phyloP scores from a whole-genome alignment of 306 rosid species.

The Cucurbita maxima region DNA sequence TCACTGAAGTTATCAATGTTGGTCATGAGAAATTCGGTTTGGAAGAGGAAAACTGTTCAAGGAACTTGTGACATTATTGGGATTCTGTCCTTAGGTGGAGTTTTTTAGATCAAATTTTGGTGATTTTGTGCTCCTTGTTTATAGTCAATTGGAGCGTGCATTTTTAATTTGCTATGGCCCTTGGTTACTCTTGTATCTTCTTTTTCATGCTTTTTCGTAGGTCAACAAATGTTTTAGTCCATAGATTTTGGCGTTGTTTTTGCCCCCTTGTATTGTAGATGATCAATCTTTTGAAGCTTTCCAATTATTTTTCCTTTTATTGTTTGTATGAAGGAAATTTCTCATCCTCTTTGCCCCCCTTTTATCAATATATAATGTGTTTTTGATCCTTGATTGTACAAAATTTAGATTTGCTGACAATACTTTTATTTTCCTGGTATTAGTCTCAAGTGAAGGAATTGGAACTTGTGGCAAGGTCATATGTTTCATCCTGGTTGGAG shows the following conservation, averaged over 20 bases:
- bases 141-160: not conserved
- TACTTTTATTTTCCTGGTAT: not conserved
- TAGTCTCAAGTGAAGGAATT: constrained; percentile 69
- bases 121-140: not conserved
- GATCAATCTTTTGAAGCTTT: not conserved
- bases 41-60: not conserved
- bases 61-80: not conserved
- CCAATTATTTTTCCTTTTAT: not conserved
- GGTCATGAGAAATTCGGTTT: not conserved
- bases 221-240: not conserved
- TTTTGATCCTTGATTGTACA: not conserved
- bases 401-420: not conserved
- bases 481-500: constrained; percentile 64
- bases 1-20: not conserved
- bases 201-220: not conserved
- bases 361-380: not conserved
- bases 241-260: not conserved
- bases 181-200: not conserved
- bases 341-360: not conserved
- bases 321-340: not conserved
- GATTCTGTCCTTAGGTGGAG: not conserved
- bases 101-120: not conserved
- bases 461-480: constrained; percentile 47
- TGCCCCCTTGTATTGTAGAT: not conserved
- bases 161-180: not conserved